Evolutionary conservation across 2,329 filamentous ascomycete genomes (phyloP).

Genomic region (Phyllachora maydis): DNA sequence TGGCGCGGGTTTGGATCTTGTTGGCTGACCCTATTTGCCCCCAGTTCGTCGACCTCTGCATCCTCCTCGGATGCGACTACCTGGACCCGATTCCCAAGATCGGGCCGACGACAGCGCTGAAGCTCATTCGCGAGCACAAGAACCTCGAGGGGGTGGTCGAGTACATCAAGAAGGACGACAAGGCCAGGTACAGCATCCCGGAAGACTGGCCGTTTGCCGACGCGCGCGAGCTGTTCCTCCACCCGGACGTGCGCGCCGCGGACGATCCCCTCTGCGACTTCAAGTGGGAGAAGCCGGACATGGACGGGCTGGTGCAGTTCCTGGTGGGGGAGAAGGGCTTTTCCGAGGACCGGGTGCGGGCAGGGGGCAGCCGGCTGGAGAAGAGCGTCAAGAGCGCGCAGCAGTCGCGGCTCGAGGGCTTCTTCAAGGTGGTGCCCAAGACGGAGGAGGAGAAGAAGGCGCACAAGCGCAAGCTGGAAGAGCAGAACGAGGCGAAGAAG

Average conservation of each 20-base stretch:
- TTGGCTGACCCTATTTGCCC: slow-evolving; percentile 1
- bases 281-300: slow-evolving; percentile 90
- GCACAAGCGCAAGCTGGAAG: slow-evolving; percentile 84
- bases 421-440: slow-evolving; percentile 87
- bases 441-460: slow-evolving; percentile 67
- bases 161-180: slow-evolving; percentile 52
- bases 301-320: slow-evolving; percentile 76
- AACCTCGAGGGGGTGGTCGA: slow-evolving; percentile 75
- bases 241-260: slow-evolving; percentile 70
- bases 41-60: slow-evolving; percentile 93
- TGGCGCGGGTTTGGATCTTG: neutral
- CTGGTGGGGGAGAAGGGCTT: slow-evolving; percentile 91
- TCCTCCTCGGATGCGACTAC: slow-evolving; percentile 93
- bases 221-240: slow-evolving; percentile 76
- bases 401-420: slow-evolving; percentile 81
- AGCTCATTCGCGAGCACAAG: slow-evolving; percentile 83
- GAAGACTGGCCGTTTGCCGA: slow-evolving; percentile 96
- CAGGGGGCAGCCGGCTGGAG: slow-evolving; percentile 54
- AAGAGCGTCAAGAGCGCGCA: slow-evolving; percentile 87
- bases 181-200: slow-evolving; percentile 65
- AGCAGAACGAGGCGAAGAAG: slow-evolving; percentile 79
- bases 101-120: slow-evolving; percentile 77
- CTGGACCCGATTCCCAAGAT: slow-evolving; percentile 91
- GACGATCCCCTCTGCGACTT: slow-evolving; percentile 83
- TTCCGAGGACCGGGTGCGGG: slow-evolving; percentile 79